Percentiles rank a stretch among this genome's conserved stretches.
Evolutionary conservation across 345 rosid species (phyloP).

Genomic region (Nephelium lappaceum): DNA sequence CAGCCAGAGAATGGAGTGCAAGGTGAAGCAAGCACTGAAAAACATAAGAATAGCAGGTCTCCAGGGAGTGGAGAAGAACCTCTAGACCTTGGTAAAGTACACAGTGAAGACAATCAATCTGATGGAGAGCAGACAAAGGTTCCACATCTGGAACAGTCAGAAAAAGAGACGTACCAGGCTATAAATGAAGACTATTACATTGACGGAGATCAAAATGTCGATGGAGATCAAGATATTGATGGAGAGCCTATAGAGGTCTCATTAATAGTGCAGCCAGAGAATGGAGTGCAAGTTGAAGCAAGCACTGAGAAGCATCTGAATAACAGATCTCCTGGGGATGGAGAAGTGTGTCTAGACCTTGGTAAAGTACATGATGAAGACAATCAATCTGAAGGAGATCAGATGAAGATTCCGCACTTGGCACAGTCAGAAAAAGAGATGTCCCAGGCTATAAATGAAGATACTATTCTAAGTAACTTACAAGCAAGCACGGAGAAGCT

Average conservation of each 20-base stretch:
- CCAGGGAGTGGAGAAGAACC: slow-evolving; percentile 21
- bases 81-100: slow-evolving; percentile 15
- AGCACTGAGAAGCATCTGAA: slow-evolving; percentile 20
- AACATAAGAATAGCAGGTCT: slow-evolving; percentile 19
- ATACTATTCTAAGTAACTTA: slow-evolving; percentile 19
- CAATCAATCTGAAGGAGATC: slow-evolving; percentile 28
- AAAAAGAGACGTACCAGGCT: slow-evolving; percentile 23
- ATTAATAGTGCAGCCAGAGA: slow-evolving; percentile 15
- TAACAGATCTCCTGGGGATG: slow-evolving; percentile 19
- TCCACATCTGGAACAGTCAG: slow-evolving; percentile 18
- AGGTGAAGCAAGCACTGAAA: slow-evolving; percentile 21
- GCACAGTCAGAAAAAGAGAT: slow-evolving; percentile 26
- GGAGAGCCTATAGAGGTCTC: slow-evolving; percentile 17
- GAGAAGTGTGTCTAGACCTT: slow-evolving; percentile 17
- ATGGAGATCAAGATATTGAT: slow-evolving; percentile 24
- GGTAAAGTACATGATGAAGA: slow-evolving; percentile 19
- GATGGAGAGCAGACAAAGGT: slow-evolving; percentile 25
- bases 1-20: slow-evolving; percentile 16
- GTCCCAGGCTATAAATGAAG: slow-evolving; percentile 19
- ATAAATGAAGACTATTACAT: slow-evolving; percentile 8
- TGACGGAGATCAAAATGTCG: background rate
- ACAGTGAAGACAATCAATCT: slow-evolving; percentile 25
- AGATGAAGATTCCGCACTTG: slow-evolving; percentile 17
- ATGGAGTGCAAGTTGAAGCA: slow-evolving; percentile 12
- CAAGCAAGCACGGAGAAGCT: slow-evolving; percentile 44